Evolutionary conservation across 2,329 filamentous ascomycete genomes (phyloP).

Genomic region (Fusarium sp.): DNA sequence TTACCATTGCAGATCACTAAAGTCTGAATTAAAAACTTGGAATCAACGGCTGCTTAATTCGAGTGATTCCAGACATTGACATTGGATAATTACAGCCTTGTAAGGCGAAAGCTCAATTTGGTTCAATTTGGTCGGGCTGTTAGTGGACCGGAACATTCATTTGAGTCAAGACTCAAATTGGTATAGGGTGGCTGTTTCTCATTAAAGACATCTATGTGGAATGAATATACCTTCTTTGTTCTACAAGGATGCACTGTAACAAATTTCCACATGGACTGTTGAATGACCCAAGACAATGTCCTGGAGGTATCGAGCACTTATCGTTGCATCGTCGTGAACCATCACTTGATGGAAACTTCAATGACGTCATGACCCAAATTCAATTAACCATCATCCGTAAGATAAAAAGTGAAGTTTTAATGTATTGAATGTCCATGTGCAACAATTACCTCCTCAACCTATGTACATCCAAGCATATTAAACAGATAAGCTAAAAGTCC

Average conservation of each 20-base stretch:
- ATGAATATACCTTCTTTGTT: background rate
- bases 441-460: background rate
- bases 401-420: background rate
- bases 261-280: too few relatives aligned
- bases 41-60: background rate
- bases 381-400: too few relatives aligned
- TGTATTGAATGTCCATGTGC: background rate
- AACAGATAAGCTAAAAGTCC: slow-evolving; percentile 27
- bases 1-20: background rate
- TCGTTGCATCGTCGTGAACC: too few relatives aligned
- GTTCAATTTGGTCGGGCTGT: too few relatives aligned
- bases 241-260: too few relatives aligned
- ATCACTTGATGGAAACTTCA: background rate
- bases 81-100: background rate
- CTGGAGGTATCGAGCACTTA: too few relatives aligned
- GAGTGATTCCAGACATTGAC: too few relatives aligned
- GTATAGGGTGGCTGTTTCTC: background rate
- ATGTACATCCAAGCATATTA: slow-evolving; percentile 20
- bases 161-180: too few relatives aligned
- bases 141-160: too few relatives aligned
- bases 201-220: background rate
- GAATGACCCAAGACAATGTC: too few relatives aligned
- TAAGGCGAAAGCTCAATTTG: background rate
- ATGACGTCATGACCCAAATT: background rate
- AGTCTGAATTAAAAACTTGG: background rate